Evolutionary conservation across 148 eudicot genomes (phyloP), one percentile per base, ranked within the genome.

Genomic region (Rhododendron griersonianum): DNA sequence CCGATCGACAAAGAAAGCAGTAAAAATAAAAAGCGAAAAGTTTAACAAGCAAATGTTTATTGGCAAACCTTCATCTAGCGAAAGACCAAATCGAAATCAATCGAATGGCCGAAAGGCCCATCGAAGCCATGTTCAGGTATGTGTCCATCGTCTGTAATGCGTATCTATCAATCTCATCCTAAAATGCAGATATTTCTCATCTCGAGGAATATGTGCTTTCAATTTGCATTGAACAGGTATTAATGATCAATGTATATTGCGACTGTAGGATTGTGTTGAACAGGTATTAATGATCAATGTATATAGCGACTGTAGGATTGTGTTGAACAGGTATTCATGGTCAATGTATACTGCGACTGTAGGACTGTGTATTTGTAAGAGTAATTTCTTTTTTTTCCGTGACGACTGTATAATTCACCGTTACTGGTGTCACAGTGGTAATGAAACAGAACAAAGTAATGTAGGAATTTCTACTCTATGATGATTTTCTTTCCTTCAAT

Each of bases 41-140:
- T 23, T n/a, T 67, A 83, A 15, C 15, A 28, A 83, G 25, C 44
- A 25, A 63, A n/a, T 82, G 76, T 11, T 39, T 13, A 19, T 11
- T 21, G 30, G 23, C 50, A 57, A 81, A 41, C 44, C 84, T 61
- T 83, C 55, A 25, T 83, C 37, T 63, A 25, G 59, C 16, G 28
- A 69, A 28, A 80, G 30, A 45, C 28, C 33, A 10, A 44, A 78
- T 11, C 51, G 15, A 11, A 78, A 78, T 44, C 73, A 78, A 11
- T 23, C 0, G 8, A 33, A 3, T 23, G 81, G 53, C 51, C 53
- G 81, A 78, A 45, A 78, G 73, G 81, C 33, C 45, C 28, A 23
- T 78, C 50, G 33, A 78, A 78, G 81, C 53, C 14, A 44, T 78
- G 53, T 45, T 78, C 81, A 45, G 81, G 81, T 78, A 10, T 78